Evolutionary conservation across 768 basidiomycete genomes (phyloP).

Genomic region (Pisolithus marmoratus): DNA sequence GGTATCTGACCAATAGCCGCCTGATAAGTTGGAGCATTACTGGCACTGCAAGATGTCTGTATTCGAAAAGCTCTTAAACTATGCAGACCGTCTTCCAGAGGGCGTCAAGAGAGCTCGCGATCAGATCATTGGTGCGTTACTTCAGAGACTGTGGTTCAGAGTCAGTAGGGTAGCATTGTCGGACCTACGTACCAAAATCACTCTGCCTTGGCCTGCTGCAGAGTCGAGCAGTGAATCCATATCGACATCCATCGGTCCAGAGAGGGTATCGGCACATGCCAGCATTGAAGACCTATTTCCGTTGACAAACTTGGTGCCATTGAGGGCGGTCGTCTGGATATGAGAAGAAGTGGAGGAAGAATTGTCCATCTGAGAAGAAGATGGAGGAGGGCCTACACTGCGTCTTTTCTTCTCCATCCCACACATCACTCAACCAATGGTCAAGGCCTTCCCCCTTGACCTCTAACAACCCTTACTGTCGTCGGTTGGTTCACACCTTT

Average conservation of each 20-base stretch:
- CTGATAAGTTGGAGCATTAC: too few species aligned
- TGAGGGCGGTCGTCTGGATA: conserved; percentile 23
- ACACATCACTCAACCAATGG: too few species aligned
- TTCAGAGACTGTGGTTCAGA: not conserved
- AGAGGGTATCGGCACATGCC: conserved; percentile 16
- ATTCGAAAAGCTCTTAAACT: conserved; percentile 31
- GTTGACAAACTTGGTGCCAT: conserved; percentile 10
- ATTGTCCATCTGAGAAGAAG: conserved; percentile 23
- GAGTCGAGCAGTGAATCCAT: conserved; percentile 25
- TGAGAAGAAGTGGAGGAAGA: conserved; percentile 4
- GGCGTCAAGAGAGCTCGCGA: conserved; percentile 31
- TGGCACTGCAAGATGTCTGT: conserved; percentile 32
- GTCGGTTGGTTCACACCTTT: too few species aligned
- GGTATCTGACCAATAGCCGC: too few species aligned
- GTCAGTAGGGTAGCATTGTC: too few species aligned
- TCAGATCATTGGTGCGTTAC: conserved; percentile 31
- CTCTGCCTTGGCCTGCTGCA: conserved; percentile 15
- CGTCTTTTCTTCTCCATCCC: too few species aligned
- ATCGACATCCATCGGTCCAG: conserved; percentile 21
- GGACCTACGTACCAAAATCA: too few species aligned
- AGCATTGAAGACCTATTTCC: conserved; percentile 15
- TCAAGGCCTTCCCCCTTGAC: too few species aligned
- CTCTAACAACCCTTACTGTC: too few species aligned
- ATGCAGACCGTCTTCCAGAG: conserved; percentile 35
- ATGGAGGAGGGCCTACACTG: conserved; percentile 34